Conservation (phyloP, 2,329 filamentous ascomycete species). For the Cladophialophora exuberans region DNA sequence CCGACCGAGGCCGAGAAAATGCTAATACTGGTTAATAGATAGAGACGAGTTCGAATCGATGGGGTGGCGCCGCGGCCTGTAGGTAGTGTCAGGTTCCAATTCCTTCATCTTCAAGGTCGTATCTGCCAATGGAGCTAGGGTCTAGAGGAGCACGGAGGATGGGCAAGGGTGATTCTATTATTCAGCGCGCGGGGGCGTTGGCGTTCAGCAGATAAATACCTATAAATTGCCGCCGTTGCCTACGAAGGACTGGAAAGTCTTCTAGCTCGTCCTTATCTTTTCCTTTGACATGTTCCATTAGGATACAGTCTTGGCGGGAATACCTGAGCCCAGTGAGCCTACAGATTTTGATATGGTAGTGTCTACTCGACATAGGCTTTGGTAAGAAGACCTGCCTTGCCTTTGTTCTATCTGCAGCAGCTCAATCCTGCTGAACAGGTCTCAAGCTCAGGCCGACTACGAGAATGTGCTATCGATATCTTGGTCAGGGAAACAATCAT, state of each 20-base stretch:
- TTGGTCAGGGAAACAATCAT: background rate
- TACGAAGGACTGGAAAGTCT: background rate
- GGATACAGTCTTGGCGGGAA: background rate
- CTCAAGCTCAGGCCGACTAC: background rate
- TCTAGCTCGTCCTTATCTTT: background rate
- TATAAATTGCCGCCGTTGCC: background rate
- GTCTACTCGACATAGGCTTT: background rate
- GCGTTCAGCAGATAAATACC: too few species aligned
- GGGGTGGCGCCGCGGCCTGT: background rate
- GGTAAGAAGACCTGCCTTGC: background rate
- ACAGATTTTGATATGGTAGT: background rate
- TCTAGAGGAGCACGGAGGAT: background rate
- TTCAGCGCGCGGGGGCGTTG: background rate
- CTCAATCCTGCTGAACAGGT: background rate
- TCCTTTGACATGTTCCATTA: background rate
- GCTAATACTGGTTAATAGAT: too few species aligned
- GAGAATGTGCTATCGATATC: background rate
- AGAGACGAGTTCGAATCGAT: too few species aligned
- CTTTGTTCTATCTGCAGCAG: background rate
- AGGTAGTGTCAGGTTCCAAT: background rate
- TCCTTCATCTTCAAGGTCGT: background rate
- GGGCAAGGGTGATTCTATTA: background rate
- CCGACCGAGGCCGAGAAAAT: too few species aligned
- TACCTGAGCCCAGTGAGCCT: background rate
- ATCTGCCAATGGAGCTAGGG: background rate